Evolutionary conservation across 139 green algal genomes (phyloP), one percentile per base, ranked within the genome.

Genomic region (Tetratostichococcus sp.): DNA sequence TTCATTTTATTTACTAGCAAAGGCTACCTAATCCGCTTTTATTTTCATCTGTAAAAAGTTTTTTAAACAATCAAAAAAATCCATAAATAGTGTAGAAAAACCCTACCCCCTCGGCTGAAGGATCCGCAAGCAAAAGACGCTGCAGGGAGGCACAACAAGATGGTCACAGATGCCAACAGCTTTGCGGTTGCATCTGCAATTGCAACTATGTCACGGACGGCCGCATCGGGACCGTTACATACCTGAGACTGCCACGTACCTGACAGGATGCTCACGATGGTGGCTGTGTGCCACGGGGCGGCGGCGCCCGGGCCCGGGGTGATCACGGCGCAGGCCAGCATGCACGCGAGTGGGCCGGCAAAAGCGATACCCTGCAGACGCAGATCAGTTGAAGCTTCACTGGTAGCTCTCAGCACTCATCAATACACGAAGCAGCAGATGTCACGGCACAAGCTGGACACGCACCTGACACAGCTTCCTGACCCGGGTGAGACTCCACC

Each of bases 31-130:
- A n/a, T n/a, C n/a, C n/a, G n/a, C n/a, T n/a, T n/a, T n/a, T n/a
- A n/a, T n/a, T n/a, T n/a, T n/a, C n/a, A n/a, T n/a, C 62, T 30
- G 26, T 16, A 34, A 30, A 11, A 73, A 69, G 28, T 69, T 5
- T n/a, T 19, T 8, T 35, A 69, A 69, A 35, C 28, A 8, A 16
- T 31, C 39, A 22, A 14, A 50, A 50, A 50, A 39, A 21, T 32
- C 28, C 39, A n/a, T 17, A 77, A 72, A 77, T 95, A 89, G 75
- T 96, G 91, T 66, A 94, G 93, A 82, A 89, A 96, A 80, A 93
- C 96, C 67, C 96, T 76, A 17, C 91, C 91, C 34, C 86, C 85
- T 11, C 86, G 82, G 16, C 85, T 81, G 81, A 86, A 93, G 26
- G 86, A 80, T 5, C 83, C 78, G 69, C 91, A 67, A 22, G 86